Conservation (phyloP, 1,284 basidiomycete genomes). For the Melampsora americana region DNA sequence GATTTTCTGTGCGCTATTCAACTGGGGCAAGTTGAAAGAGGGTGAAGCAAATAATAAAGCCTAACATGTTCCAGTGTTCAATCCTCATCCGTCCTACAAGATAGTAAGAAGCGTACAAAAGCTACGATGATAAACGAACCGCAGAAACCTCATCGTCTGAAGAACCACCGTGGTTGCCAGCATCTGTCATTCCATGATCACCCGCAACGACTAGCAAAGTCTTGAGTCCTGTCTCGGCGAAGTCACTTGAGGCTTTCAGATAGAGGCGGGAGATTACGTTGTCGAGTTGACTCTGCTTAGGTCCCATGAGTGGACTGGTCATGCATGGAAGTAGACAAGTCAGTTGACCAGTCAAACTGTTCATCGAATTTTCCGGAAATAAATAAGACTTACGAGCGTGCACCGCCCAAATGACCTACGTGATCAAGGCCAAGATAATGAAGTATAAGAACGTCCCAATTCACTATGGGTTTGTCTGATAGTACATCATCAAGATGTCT, state of each 20-base stretch:
- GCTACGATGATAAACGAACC: constrained; percentile 5
- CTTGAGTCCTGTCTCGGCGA: constrained; percentile 26
- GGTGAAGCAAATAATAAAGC: constrained; percentile 35
- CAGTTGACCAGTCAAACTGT: background rate
- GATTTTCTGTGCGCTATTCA: background rate
- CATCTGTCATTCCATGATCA: constrained; percentile 50
- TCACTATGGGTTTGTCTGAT: constrained; percentile 1
- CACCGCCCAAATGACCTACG: constrained; percentile 48
- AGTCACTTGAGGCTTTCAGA: constrained; percentile 24
- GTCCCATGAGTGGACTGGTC: constrained; percentile 46
- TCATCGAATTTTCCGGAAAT: background rate
- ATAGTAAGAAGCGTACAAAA: background rate
- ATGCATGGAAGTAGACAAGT: background rate
- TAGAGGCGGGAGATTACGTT: constrained; percentile 43
- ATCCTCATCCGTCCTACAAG: constrained; percentile 36
- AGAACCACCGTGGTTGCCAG: constrained; percentile 49
- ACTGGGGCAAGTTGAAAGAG: constrained; percentile 6
- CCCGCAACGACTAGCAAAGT: constrained; percentile 47
- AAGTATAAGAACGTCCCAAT: constrained; percentile 47
- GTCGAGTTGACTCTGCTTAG: constrained; percentile 49
- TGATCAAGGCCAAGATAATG: constrained; percentile 50
- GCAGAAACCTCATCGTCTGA: constrained; percentile 47
- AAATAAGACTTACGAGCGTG: constrained; percentile 36
- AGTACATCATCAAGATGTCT: constrained; percentile 46
- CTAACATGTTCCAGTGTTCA: constrained; percentile 13